Conservation (phyloP, 176 grass and related monocot genomes). For the Avena sativa region DNA sequence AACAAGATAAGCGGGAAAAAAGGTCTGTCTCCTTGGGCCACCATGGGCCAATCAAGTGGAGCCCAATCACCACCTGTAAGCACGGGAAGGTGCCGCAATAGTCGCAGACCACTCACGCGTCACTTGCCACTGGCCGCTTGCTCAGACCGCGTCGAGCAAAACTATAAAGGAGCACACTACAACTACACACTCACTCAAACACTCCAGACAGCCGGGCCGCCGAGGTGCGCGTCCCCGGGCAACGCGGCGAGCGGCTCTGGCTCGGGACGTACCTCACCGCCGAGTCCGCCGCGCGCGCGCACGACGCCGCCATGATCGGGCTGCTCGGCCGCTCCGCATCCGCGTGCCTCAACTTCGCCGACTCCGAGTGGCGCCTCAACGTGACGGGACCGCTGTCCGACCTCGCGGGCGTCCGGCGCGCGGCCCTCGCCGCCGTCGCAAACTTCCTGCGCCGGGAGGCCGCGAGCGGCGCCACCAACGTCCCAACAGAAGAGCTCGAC, state of each 20-base stretch:
- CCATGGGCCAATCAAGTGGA: neutral
- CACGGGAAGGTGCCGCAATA: neutral
- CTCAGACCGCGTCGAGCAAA: neutral
- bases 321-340: slow-evolving; percentile 32
- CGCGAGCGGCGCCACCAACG: neutral
- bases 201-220: too few species aligned
- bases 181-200: neutral
- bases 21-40: neutral
- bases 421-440: slow-evolving; percentile 46
- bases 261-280: slow-evolving; percentile 77
- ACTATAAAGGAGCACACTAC: slow-evolving; percentile 14
- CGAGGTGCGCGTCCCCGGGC: slow-evolving; percentile 65
- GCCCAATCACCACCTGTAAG: slow-evolving; percentile 1
- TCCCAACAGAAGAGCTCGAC: neutral
- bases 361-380: slow-evolving; percentile 57
- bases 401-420: slow-evolving; percentile 43
- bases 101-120: neutral
- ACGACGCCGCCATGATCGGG: slow-evolving; percentile 73
- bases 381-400: slow-evolving; percentile 36
- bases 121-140: slow-evolving; percentile 39
- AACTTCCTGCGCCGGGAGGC: slow-evolving; percentile 33
- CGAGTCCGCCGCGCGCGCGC: slow-evolving; percentile 67
- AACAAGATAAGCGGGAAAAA: slow-evolving; percentile 3
- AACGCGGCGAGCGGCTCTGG: slow-evolving; percentile 65
- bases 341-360: slow-evolving; percentile 63